Conservation (phyloP, 345 rosid genomes). For the Kernera saxatilis region DNA sequence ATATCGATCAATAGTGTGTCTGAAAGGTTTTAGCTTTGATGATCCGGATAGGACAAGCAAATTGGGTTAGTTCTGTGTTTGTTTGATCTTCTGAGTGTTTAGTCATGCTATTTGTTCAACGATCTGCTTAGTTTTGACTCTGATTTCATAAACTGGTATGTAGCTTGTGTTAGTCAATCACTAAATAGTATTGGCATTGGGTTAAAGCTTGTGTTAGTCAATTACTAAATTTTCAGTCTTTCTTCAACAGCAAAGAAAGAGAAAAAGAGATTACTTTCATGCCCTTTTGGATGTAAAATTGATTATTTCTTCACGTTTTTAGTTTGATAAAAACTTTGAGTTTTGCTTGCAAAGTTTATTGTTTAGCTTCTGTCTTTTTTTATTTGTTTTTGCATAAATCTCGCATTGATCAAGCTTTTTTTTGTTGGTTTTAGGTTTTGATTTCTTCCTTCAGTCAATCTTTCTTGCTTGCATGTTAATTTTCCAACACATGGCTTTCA, state of each 20-base stretch:
- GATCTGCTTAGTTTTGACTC: background rate
- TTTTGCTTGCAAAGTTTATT: background rate
- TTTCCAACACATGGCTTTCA: conserved; percentile 18
- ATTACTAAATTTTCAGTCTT: conserved; percentile 3
- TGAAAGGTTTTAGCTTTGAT: conserved; percentile 18
- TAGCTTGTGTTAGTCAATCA: conserved; percentile 18
- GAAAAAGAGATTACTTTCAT: background rate
- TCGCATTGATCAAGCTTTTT: conserved; percentile 5
- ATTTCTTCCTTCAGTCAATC: background rate
- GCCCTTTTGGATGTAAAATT: background rate
- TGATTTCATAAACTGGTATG: background rate
- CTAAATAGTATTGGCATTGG: background rate
- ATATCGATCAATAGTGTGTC: background rate
- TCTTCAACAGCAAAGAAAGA: background rate
- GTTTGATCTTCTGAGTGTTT: background rate
- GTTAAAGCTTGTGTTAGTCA: conserved; percentile 13
- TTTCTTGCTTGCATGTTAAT: conserved; percentile 31
- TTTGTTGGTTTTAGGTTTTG: conserved; percentile 2
- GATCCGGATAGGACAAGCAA: background rate
- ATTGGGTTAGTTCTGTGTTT: conserved; percentile 12
- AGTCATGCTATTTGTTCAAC: background rate
- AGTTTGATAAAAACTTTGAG: background rate
- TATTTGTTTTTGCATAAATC: background rate
- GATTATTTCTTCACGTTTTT: background rate
- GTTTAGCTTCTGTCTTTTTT: background rate